These are phyloP conservation scores for Schizonepeta tenuifolia DNA, from an alignment of 257 asterid genomes.

Conservation along the genomic window DNA sequence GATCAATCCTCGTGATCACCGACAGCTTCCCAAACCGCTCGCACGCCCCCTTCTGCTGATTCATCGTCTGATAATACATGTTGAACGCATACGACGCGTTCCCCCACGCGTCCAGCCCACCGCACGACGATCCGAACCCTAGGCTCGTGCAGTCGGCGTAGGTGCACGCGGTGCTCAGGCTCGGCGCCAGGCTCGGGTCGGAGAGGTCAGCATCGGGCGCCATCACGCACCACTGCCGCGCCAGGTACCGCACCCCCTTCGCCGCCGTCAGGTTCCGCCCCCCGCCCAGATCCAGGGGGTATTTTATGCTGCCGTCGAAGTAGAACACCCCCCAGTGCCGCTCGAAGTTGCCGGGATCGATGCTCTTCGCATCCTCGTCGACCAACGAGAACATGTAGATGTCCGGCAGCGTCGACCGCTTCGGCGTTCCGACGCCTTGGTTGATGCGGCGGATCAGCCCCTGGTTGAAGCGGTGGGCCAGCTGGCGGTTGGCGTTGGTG, in stretches of 20 bases:
- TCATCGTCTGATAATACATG: constrained; percentile 73
- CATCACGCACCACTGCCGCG: constrained; percentile 85
- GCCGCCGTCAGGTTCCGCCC: constrained; percentile 70
- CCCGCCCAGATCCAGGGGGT: constrained; percentile 59
- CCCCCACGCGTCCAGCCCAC: constrained; percentile 47
- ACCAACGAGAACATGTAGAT: constrained; percentile 62
- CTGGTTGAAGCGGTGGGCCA: constrained; percentile 78
- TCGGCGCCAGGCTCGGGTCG: constrained; percentile 56
- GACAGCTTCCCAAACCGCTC: constrained; percentile 64
- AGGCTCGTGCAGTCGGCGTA: constrained; percentile 94
- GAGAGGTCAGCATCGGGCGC: constrained; percentile 57
- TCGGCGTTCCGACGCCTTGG: constrained; percentile 70
- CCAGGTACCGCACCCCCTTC: constrained; percentile 69
- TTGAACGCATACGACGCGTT: constrained; percentile 91
- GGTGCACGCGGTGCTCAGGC: constrained; percentile 59
- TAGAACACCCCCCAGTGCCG: constrained; percentile 88
- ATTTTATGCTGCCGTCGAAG: constrained; percentile 77
- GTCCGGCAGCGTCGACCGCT: constrained; percentile 62
- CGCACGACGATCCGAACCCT: constrained; percentile 85
- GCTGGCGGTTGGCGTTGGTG: constrained; percentile 52
- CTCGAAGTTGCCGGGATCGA: constrained; percentile 79
- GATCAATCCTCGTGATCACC: constrained; percentile 64
- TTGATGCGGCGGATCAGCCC: constrained; percentile 65
- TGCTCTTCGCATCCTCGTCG: constrained; percentile 86
- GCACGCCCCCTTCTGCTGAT: constrained; percentile 76